phyloP scores from a whole-genome alignment of 1,284 basidiomycete genomes.

The Apiotrichum gamsii region DNA sequence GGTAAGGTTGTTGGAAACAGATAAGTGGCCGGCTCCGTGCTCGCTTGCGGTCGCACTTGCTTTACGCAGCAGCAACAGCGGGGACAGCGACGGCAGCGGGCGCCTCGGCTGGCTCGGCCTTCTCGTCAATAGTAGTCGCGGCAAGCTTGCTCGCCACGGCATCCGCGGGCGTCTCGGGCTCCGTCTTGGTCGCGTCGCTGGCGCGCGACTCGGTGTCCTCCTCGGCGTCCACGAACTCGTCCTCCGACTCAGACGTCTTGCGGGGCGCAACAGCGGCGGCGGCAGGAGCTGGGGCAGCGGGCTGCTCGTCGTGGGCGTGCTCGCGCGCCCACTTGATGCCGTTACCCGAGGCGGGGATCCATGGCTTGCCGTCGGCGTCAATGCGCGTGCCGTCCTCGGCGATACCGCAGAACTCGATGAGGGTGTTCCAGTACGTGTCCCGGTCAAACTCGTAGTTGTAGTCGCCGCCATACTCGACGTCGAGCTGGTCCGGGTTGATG shows the following conservation, averaged over 20 bases:
- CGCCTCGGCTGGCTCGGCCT: background rate
- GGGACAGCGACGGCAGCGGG: background rate
- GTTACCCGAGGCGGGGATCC: slow-evolving; percentile 40
- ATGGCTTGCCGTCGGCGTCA: slow-evolving; percentile 33
- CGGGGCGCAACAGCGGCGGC: background rate
- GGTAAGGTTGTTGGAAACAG: too few relatives aligned
- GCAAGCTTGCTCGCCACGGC: background rate
- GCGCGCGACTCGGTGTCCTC: too few relatives aligned
- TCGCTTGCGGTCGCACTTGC: too few relatives aligned
- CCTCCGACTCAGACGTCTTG: too few relatives aligned
- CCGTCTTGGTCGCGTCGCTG: background rate
- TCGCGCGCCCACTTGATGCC: slow-evolving; percentile 41
- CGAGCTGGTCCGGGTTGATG: slow-evolving; percentile 67
- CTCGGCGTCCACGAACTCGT: too few relatives aligned
- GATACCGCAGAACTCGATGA: slow-evolving; percentile 53
- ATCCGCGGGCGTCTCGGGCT: background rate
- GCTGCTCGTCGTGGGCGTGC: slow-evolving; percentile 16
- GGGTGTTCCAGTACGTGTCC: slow-evolving; percentile 68
- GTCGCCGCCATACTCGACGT: slow-evolving; percentile 73
- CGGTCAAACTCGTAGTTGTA: slow-evolving; percentile 72
- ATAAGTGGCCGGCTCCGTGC: too few relatives aligned
- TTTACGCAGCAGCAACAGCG: background rate
- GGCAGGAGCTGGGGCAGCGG: background rate
- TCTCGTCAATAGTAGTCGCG: background rate
- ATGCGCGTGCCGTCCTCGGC: slow-evolving; percentile 38